These are phyloP conservation scores for Dipteronia dyeriana DNA, from an alignment of 345 rosid species.

Conservation along the genomic window DNA sequence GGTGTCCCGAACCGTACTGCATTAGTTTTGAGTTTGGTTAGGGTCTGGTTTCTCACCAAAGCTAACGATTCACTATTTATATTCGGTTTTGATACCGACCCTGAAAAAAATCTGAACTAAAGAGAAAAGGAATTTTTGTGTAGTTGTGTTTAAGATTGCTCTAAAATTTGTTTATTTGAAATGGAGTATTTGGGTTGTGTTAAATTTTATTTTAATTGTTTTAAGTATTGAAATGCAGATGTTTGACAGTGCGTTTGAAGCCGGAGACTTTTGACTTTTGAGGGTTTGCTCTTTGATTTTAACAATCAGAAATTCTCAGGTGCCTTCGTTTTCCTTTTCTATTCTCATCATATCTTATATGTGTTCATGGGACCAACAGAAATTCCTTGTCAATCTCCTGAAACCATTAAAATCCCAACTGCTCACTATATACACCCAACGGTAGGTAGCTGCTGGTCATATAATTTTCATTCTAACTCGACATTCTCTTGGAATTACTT, in stretches of 20 bases:
- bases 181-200: neutral
- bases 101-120: too few species aligned
- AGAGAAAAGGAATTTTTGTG: neutral
- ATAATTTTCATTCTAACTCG: neutral
- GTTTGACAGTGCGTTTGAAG: conserved; percentile 85
- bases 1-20: too few species aligned
- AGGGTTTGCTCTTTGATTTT: conserved; percentile 96
- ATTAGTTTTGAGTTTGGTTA: too few species aligned
- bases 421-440: conserved; percentile 75
- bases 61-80: too few species aligned
- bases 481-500: conserved; percentile 4
- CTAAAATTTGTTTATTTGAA: neutral
- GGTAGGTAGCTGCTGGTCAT: conserved; percentile 34
- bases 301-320: conserved; percentile 91
- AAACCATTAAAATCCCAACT: conserved; percentile 83
- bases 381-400: conserved; percentile 84
- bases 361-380: conserved; percentile 84
- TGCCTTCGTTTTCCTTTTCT: conserved; percentile 15
- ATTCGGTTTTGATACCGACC: too few species aligned
- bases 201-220: neutral
- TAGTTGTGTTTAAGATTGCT: neutral
- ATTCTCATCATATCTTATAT: neutral
- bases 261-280: conserved; percentile 62
- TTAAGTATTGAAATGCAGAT: neutral
- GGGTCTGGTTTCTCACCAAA: too few species aligned